Percentiles rank a stretch among this genome's conserved stretches.
Conservation (phyloP, 345 rosid species). For the Eucalyptus coolabah region DNA sequence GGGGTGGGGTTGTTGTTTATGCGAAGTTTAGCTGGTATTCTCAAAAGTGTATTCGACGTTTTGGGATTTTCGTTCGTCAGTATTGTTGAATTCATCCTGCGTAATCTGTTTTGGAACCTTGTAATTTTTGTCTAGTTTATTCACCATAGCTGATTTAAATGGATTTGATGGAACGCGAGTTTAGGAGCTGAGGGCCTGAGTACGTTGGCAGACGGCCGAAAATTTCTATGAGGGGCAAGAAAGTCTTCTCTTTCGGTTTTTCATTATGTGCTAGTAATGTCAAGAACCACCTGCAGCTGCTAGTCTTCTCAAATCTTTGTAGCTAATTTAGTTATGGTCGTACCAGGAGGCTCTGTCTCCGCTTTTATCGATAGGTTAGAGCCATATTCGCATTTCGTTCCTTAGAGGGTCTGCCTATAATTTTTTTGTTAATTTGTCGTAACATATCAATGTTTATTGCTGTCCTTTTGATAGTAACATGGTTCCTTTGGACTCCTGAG, state of each 20-base stretch:
- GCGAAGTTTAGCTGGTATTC: background rate
- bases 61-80: background rate
- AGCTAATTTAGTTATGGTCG: background rate
- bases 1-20: background rate
- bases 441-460: background rate
- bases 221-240: background rate
- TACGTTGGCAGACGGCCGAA: background rate
- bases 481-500: background rate
- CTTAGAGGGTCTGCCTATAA: background rate
- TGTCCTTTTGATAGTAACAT: background rate
- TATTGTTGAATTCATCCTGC: background rate
- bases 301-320: background rate
- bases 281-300: background rate
- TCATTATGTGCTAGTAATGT: background rate
- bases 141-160: background rate
- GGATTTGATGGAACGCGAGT: background rate
- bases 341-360: background rate
- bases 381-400: background rate
- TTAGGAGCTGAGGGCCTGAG: background rate
- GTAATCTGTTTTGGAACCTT: background rate
- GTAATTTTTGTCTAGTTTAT: background rate
- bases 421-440: background rate
- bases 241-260: background rate
- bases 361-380: background rate
- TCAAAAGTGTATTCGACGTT: background rate